A percentile compares a stretch with the other conserved stretches of the same genome.
Conservation (phyloP, 345 rosid genomes). For the Xanthoceras sorbifolium region DNA sequence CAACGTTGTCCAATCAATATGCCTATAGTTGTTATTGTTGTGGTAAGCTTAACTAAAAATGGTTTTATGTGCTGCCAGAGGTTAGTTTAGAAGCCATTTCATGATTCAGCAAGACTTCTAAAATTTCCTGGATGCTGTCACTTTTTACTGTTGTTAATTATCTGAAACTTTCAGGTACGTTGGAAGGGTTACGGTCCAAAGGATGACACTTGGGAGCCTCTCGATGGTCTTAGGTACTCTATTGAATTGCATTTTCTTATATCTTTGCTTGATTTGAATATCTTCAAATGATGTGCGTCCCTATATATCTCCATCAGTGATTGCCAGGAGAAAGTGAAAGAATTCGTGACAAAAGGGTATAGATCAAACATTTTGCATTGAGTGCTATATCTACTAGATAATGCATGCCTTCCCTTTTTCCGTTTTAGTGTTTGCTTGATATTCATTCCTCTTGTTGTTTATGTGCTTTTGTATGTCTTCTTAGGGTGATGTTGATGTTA, state of each 20-base stretch:
- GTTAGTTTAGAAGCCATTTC: neutral
- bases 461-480: neutral
- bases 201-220: conserved; percentile 48
- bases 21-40: no score
- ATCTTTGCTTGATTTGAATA: neutral
- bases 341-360: conserved; percentile 37
- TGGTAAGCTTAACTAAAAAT: neutral
- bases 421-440: no score
- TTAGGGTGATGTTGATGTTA: conserved; percentile 38
- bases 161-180: conserved; percentile 25
- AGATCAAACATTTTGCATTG: conserved; percentile 10
- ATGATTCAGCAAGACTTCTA: neutral
- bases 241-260: neutral
- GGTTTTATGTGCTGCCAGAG: neutral
- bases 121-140: neutral
- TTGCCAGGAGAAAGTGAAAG: conserved; percentile 35
- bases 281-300: neutral
- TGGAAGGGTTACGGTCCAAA: conserved; percentile 40
- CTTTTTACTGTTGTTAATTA: neutral
- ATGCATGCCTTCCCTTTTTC: no score
- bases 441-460: neutral
- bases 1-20: neutral
- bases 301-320: conserved; percentile 16
- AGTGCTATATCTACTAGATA: neutral
- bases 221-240: conserved; percentile 31